A percentile compares a stretch with the other conserved stretches of the same genome.
phyloP scores from a whole-genome alignment of 371 early-diverging fungal species.

The Lichtheimia ramosa region DNA sequence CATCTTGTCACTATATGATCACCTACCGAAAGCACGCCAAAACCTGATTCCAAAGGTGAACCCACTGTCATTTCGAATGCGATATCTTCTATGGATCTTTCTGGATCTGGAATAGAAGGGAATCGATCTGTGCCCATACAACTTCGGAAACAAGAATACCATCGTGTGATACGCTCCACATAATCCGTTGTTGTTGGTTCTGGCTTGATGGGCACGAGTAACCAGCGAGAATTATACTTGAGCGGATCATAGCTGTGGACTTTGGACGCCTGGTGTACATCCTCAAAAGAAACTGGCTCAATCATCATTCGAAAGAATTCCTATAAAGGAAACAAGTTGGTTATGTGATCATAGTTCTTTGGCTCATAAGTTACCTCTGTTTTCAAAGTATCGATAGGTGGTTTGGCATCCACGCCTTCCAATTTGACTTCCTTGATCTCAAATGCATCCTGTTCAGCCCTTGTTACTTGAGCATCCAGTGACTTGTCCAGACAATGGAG shows the following conservation, averaged over 20 bases:
- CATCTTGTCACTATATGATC: background rate
- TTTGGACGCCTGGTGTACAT: background rate
- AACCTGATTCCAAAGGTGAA: background rate
- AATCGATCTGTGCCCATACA: background rate
- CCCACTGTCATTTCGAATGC: background rate
- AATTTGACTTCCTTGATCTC: background rate
- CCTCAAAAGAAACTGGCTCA: background rate
- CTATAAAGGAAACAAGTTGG: background rate
- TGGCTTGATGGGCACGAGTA: background rate
- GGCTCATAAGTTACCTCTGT: too few species aligned
- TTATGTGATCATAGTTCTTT: too few species aligned
- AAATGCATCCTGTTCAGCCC: background rate
- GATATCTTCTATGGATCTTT: background rate
- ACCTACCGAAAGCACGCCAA: background rate
- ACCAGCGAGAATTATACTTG: background rate
- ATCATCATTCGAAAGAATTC: background rate
- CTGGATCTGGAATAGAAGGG: background rate
- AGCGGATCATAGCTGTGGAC: background rate
- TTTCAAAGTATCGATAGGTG: too few species aligned
- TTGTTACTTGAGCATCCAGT: background rate
- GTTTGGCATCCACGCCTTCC: background rate
- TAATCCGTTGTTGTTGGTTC: background rate
- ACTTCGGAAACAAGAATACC: constrained; percentile 1
- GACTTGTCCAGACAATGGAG: background rate
- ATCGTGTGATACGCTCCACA: background rate